These are phyloP conservation scores for Noccaea bulbosa DNA, from an alignment of 345 rosid species.

Conservation along the genomic window DNA sequence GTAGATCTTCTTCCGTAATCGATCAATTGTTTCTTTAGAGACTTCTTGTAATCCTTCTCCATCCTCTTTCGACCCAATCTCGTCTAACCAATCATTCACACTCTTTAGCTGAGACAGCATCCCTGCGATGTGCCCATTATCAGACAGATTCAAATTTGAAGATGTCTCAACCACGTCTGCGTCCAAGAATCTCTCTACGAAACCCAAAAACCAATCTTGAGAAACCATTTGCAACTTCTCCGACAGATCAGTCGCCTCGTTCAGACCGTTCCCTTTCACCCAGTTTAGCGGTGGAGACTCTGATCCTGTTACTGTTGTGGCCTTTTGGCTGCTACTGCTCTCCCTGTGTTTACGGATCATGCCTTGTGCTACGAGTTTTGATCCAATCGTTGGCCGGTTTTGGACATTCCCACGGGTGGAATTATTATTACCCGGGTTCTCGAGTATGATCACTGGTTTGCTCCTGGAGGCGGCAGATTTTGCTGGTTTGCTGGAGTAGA, in stretches of 20 bases:
- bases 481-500: slow-evolving; percentile 59
- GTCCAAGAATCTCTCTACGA: slow-evolving; percentile 88
- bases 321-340: slow-evolving; percentile 53
- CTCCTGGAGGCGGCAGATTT: slow-evolving; percentile 41
- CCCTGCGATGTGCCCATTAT: slow-evolving; percentile 86
- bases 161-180: slow-evolving; percentile 57
- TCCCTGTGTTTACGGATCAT: slow-evolving; percentile 65
- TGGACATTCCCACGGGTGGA: slow-evolving; percentile 51
- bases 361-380: slow-evolving; percentile 79
- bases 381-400: slow-evolving; percentile 54
- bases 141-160: slow-evolving; percentile 60
- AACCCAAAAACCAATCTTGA: slow-evolving; percentile 91
- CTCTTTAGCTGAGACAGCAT: slow-evolving; percentile 93
- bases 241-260: slow-evolving; percentile 75
- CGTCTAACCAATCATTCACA: slow-evolving; percentile 92
- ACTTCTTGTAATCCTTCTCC: slow-evolving; percentile 57
- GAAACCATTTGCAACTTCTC: slow-evolving; percentile 75
- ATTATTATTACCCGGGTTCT: slow-evolving; percentile 55
- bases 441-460: slow-evolving; percentile 64
- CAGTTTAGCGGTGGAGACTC: slow-evolving; percentile 65
- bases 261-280: slow-evolving; percentile 70
- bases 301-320: slow-evolving; percentile 42
- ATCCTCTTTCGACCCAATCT: slow-evolving; percentile 67
- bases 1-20: slow-evolving; percentile 87
- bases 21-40: slow-evolving; percentile 63